Evolutionary conservation across 176 grass and related monocot genomes (phyloP), one percentile per base, ranked within the genome.

Genomic region (Saccharum spontaneum): DNA sequence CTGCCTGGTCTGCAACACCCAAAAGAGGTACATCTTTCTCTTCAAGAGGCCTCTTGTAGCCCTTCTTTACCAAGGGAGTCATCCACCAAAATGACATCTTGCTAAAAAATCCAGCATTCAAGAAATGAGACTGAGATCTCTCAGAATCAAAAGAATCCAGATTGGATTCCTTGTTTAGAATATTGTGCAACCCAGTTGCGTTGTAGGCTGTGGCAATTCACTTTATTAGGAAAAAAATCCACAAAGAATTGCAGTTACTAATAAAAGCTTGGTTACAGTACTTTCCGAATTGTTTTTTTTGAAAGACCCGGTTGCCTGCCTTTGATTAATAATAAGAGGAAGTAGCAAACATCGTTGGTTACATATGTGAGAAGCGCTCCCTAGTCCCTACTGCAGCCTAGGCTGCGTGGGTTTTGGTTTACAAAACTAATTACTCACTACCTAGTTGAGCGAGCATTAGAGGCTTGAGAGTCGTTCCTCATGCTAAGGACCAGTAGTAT

Each of bases 61-160:
- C 95, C 82, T 82, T 88, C 84, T 90, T 91, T 85, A 97, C 90
- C 86, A 97, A 88, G 55, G 82, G 74, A 44, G 93, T 97, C 71
- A 97, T 46, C 92, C 95, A 97, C 92, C 92, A 94, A 78, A 97
- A 97, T 37, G 92, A 79, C 90, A 97, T 91, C 65, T 61, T 39
- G 69, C 90, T 94, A 60, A 94, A 84, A 86, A 86, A 39, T 8
- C 90, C 88, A 79, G 95, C 92, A 67, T 73, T 85, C 7, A 12
- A 59, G 50, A 71, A 43, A 3, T 15, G 67, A 71, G 80, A 71
- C 5, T 17, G 8, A 40, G 49, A 28, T 71, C 22, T 60, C 67
- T 60, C 23, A 20, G 49, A 60, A 71, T 82, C 49, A 30, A 41
- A 71, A 43, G 20, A 48, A 31, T 82, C n/a, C 43, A 12, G n/a